Conservation (phyloP, 140 eudicot species). For the Oenanthe javanica region DNA sequence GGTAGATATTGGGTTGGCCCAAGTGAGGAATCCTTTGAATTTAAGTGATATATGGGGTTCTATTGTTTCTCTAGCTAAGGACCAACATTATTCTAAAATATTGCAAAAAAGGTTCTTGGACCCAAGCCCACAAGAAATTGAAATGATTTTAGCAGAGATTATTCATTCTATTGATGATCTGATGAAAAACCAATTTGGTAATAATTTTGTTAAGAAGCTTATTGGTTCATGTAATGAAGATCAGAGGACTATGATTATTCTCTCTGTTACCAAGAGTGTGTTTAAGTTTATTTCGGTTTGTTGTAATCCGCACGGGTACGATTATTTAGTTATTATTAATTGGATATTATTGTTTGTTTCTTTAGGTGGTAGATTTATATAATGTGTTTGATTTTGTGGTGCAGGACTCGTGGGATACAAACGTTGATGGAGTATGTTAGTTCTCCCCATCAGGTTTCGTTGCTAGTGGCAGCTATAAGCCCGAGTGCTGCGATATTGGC, state of each 20-base stretch:
- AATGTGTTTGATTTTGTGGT: background rate
- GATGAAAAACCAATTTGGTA: conserved; percentile 55
- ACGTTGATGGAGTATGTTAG: conserved; percentile 45
- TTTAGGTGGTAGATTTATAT: background rate
- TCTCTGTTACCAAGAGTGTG: conserved; percentile 27
- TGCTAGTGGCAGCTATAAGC: conserved; percentile 39
- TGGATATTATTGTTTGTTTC: background rate
- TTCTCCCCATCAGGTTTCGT: conserved; percentile 36
- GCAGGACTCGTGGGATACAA: conserved; percentile 49
- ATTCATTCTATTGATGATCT: conserved; percentile 33
- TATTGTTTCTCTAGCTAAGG: conserved; percentile 34
- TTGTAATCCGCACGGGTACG: conserved; percentile 57
- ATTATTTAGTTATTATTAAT: background rate
- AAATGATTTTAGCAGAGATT: conserved; percentile 43
- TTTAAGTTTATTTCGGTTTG: conserved; percentile 38
- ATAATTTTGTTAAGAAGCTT: conserved; percentile 47
- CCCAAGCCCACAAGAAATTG: conserved; percentile 34
- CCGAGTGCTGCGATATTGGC: conserved; percentile 48
- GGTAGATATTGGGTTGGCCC: background rate
- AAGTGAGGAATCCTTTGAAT: conserved; percentile 8
- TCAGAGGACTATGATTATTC: conserved; percentile 50
- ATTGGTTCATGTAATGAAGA: conserved; percentile 48
- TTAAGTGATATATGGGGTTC: conserved; percentile 38
- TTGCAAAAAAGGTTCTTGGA: conserved; percentile 38
- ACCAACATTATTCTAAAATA: conserved; percentile 38